phyloP scores from a whole-genome alignment of 1,139 yeast genomes.

The Yamadazyma kanchanaburiensis region DNA sequence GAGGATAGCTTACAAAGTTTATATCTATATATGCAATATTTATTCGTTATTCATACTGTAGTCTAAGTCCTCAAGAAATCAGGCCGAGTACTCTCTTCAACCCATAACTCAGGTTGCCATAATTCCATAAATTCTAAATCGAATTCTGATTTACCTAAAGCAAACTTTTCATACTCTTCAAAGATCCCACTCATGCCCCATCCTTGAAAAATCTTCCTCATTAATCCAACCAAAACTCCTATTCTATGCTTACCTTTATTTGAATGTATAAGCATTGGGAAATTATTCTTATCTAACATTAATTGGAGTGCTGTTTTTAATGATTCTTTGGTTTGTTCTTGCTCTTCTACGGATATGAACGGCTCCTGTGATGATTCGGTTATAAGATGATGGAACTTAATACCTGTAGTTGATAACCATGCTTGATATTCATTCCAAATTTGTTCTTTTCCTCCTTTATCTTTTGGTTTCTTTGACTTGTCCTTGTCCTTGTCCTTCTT shows the following conservation, averaged over 20 bases:
- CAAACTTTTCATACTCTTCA: conserved; percentile 90
- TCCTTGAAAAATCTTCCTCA: conserved; percentile 81
- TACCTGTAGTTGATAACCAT: conserved; percentile 59
- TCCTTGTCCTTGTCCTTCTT: conserved; percentile 16
- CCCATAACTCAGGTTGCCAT: conserved; percentile 46
- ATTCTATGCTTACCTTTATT: conserved; percentile 95
- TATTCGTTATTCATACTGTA: no score
- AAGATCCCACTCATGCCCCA: conserved; percentile 93
- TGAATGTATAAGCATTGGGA: conserved; percentile 86
- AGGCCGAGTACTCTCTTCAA: conserved; percentile 29
- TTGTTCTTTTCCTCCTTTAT: conserved; percentile 34
- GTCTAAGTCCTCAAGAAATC: conserved; percentile 27
- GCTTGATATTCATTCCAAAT: conserved; percentile 50
- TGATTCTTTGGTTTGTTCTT: conserved; percentile 39
- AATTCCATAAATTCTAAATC: conserved; percentile 67
- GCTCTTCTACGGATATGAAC: conserved; percentile 50
- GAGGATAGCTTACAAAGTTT: conserved; percentile 19
- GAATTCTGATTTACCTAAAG: conserved; percentile 89
- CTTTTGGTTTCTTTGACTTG: conserved; percentile 5
- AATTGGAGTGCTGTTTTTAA: conserved; percentile 61
- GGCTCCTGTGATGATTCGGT: conserved; percentile 78
- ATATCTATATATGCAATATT: no score
- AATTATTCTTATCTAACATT: conserved; percentile 66
- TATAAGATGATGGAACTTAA: conserved; percentile 57
- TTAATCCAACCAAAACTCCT: conserved; percentile 85